Evolutionary conservation across 2,329 filamentous ascomycete genomes (phyloP).

Genomic region (Coleophoma eucalyptorum): DNA sequence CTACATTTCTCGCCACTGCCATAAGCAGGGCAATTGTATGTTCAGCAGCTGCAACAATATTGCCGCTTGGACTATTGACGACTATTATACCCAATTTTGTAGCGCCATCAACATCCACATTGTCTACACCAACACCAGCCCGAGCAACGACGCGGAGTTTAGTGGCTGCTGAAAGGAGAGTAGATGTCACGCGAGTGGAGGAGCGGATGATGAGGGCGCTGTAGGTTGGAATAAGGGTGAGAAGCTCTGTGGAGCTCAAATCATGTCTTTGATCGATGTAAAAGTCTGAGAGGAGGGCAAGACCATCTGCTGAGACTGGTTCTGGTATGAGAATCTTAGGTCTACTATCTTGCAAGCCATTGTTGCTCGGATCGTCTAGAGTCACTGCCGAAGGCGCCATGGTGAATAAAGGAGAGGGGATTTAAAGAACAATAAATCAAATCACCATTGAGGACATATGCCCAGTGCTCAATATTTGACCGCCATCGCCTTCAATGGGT

Average conservation of each 20-base stretch:
- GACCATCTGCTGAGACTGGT: conserved; percentile 75
- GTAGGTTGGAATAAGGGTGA: conserved; percentile 65
- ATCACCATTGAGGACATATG: neutral
- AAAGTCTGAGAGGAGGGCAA: conserved; percentile 64
- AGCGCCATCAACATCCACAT: conserved; percentile 72
- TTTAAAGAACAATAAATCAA: neutral
- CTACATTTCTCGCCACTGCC: conserved; percentile 70
- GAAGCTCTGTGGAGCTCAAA: conserved; percentile 58
- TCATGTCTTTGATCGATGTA: conserved; percentile 66
- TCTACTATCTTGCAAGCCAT: conserved; percentile 1
- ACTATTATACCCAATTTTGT: conserved; percentile 74
- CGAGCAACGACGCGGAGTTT: conserved; percentile 75
- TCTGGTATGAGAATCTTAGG: conserved; percentile 66
- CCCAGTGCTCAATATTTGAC: neutral
- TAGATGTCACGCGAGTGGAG: conserved; percentile 74
- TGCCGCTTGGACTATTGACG: conserved; percentile 75
- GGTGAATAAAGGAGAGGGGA: neutral
- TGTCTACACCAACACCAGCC: conserved; percentile 79
- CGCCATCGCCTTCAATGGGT: neutral
- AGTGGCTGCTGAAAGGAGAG: conserved; percentile 60
- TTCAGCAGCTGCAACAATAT: conserved; percentile 77
- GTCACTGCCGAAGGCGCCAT: conserved; percentile 21
- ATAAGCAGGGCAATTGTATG: conserved; percentile 74
- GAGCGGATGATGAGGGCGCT: conserved; percentile 77
- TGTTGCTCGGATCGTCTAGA: conserved; percentile 2